A percentile compares a stretch with the other conserved stretches of the same genome.
phyloP scores from a whole-genome alignment of 768 basidiomycete species.

The Auricularia sp. region DNA sequence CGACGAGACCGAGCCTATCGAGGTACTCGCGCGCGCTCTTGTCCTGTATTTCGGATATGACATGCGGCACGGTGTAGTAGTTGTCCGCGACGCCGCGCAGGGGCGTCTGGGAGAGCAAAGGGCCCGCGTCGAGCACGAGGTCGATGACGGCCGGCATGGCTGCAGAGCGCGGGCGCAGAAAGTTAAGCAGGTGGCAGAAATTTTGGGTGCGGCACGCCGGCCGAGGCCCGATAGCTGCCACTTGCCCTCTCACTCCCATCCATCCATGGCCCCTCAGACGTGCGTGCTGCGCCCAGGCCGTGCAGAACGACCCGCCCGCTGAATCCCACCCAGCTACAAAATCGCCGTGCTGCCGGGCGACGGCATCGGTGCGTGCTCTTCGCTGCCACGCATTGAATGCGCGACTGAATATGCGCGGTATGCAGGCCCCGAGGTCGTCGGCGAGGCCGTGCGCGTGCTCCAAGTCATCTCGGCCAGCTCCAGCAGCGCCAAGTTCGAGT shows the following conservation, averaged over 20 bases:
- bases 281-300: not conserved
- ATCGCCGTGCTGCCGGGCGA: slow-evolving; percentile 91
- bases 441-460: slow-evolving; percentile 76
- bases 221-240: not conserved
- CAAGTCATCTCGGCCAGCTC: slow-evolving; percentile 56
- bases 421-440: slow-evolving; percentile 82
- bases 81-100: slow-evolving; percentile 80
- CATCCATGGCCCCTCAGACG: slow-evolving; percentile 11
- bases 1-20: slow-evolving; percentile 61
- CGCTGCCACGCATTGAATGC: not conserved
- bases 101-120: slow-evolving; percentile 79
- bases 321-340: slow-evolving; percentile 49
- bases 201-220: not conserved
- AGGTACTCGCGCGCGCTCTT: slow-evolving; percentile 80
- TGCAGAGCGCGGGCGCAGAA: not conserved
- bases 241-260: not conserved
- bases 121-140: slow-evolving; percentile 89
- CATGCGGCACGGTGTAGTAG: slow-evolving; percentile 84
- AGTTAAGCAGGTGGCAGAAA: not conserved
- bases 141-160: slow-evolving; percentile 47
- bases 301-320: not conserved
- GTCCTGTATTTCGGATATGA: slow-evolving; percentile 84
- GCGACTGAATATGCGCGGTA: not conserved
- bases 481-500: slow-evolving; percentile 41
- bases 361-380: slow-evolving; percentile 66